Conservation (phyloP, 2,329 filamentous ascomycete genomes). For the Aspergillus nomiae region DNA sequence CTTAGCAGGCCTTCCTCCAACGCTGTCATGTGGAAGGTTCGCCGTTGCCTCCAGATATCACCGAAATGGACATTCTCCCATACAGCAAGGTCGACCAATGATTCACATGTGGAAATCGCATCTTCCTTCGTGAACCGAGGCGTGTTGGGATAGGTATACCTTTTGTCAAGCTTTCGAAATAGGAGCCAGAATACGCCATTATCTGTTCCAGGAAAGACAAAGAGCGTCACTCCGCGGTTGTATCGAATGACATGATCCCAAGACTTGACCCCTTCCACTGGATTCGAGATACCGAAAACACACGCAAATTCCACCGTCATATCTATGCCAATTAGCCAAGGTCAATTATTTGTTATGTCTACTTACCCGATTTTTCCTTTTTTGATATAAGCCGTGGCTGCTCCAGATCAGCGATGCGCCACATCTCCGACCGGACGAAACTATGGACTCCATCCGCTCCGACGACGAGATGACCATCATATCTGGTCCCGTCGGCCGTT, state of each 20-base stretch:
- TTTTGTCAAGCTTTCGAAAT: conserved; percentile 25
- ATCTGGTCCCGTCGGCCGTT: conserved; percentile 36
- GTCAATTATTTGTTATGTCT: background rate
- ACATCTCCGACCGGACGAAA: conserved; percentile 39
- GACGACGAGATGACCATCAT: conserved; percentile 40
- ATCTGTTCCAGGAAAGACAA: conserved; percentile 20
- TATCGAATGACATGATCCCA: conserved; percentile 24
- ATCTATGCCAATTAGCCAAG: conserved; percentile 2
- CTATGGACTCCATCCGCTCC: conserved; percentile 50
- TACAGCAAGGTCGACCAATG: conserved; percentile 16
- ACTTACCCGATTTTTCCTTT: conserved; percentile 12
- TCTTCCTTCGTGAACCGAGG: conserved; percentile 27
- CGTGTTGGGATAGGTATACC: conserved; percentile 22
- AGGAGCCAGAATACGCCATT: conserved; percentile 31
- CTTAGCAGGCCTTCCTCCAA: conserved; percentile 29
- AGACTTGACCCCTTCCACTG: conserved; percentile 12
- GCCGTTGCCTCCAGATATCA: conserved; percentile 26
- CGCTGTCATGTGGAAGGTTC: conserved; percentile 20
- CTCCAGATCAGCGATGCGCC: conserved; percentile 17
- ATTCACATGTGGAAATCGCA: conserved; percentile 13
- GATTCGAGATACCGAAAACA: conserved; percentile 32
- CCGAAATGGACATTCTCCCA: conserved; percentile 20
- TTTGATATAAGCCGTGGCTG: background rate
- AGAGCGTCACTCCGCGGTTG: conserved; percentile 17
- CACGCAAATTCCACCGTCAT: conserved; percentile 31